phyloP scores from a whole-genome alignment of 164 flowering plant species.

The Nymphaea colorata region DNA sequence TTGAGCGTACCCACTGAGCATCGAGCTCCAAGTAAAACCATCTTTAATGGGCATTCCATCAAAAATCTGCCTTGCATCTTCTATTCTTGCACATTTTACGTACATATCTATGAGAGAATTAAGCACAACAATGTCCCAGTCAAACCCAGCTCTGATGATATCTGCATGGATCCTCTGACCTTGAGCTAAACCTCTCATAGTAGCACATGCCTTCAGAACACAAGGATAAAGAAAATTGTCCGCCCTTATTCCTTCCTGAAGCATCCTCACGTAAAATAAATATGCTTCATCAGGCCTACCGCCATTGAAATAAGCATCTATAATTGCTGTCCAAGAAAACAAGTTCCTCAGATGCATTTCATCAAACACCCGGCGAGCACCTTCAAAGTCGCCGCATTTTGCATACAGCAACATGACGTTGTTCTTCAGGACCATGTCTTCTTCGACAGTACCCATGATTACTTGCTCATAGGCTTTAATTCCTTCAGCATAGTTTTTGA shows the following conservation, averaged over 20 bases:
- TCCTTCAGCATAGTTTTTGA: constrained; percentile 16
- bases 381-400: constrained; percentile 7
- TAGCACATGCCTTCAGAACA: constrained; percentile 20
- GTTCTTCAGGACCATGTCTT: constrained; percentile 10
- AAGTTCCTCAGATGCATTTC: constrained; percentile 16
- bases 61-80: constrained; percentile 14
- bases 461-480: constrained; percentile 14
- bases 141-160: constrained; percentile 13
- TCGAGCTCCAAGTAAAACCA: constrained; percentile 18
- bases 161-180: constrained; percentile 15
- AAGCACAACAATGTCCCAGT: constrained; percentile 17
- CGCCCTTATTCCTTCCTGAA: constrained; percentile 9
- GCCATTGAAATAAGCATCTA: constrained; percentile 13
- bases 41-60: constrained; percentile 13
- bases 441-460: constrained; percentile 5
- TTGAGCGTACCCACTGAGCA: constrained; percentile 18
- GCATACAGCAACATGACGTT: constrained; percentile 17
- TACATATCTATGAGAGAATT: constrained; percentile 27
- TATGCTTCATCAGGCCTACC: constrained; percentile 7
- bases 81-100: constrained; percentile 15
- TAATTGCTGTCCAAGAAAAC: constrained; percentile 19
- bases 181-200: constrained; percentile 8
- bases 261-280: constrained; percentile 10
- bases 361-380: constrained; percentile 12
- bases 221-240: constrained; percentile 21